Base-by-base conservation (phyloP, 345 rosid genomes). In the Moricandia arvensis region DNA sequence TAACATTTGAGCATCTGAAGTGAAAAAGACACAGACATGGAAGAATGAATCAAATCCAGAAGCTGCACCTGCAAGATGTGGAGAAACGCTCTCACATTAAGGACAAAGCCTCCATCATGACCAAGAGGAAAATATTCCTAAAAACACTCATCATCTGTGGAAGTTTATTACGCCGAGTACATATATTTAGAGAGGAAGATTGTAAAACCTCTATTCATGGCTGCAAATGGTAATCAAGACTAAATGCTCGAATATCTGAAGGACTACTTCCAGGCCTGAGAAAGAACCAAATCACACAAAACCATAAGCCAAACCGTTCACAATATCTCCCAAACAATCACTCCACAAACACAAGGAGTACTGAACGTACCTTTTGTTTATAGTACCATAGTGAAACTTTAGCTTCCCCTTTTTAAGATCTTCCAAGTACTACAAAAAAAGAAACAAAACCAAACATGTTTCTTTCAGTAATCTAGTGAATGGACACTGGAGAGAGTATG, bases 231-330 rank as follows among this genome's bases (percentile, higher is more conserved):
- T 90, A 55, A 59, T 90, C 96, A n/a, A 94, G 93, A 53, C 89
- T 81, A 51, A 80, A 90, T 72, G 95, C 93, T 0, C 79, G 85
- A n/a, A 88, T 89, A 76, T 91, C 97, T 13, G 97, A 91, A 60
- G 98, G 93, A 77, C 91, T 85, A 18, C 97, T 85, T 72, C 97
- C 97, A 15, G 94, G 97, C 87, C 97, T 94, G 88, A 62, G 75
- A 43, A 66, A 3, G 49, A 70, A 69, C 49, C 41, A 47, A 43
- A 59, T 2, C n/a, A 35, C 65, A 4, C 17, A 60, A 49, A 35
- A 54, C 53, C 43, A 31, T 15, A 67, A 47, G 10, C 2, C 30
- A 29, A 29, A 41, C 45, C 59, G 61, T 60, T 31, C 10, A 29
- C 6, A 21, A 13, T 27, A 57, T n/a, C 51, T 54, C 53, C 26